Evolutionary conservation across 768 basidiomycete genomes (phyloP).

Genomic region (Leccinum aurantiacum): DNA sequence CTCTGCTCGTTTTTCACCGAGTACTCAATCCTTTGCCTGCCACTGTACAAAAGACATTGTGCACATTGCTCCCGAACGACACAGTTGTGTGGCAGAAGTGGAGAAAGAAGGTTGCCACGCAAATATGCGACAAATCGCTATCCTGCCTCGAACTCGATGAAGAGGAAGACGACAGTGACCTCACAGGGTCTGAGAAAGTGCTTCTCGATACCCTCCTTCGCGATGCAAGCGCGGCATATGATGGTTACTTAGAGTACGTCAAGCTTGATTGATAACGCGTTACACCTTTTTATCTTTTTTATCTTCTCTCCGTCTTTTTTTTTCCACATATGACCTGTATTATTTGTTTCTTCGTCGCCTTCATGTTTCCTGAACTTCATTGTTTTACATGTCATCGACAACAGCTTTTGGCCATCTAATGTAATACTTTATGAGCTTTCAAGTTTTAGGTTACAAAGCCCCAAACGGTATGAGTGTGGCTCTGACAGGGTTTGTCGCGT

Average conservation of each 20-base stretch:
- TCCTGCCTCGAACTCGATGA: constrained; percentile 6
- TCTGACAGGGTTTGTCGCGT: no score
- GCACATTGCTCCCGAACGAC: constrained; percentile 20
- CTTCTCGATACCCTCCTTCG: constrained; percentile 18
- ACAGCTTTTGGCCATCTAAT: not conserved
- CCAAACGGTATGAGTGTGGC: no score
- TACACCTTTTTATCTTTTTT: not conserved
- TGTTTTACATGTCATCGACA: not conserved
- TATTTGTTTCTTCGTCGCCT: not conserved
- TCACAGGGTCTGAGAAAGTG: not conserved
- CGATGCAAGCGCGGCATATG: constrained; percentile 19
- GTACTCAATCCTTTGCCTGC: not conserved
- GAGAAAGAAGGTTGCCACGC: constrained; percentile 18
- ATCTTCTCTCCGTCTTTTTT: no score
- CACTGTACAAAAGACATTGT: constrained; percentile 12
- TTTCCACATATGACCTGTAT: not conserved
- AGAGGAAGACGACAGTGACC: not conserved
- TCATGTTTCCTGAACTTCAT: not conserved
- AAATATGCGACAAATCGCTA: constrained; percentile 9
- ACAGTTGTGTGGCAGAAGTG: constrained; percentile 22
- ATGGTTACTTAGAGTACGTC: constrained; percentile 1
- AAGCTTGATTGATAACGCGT: not conserved
- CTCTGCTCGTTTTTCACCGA: constrained; percentile 14
- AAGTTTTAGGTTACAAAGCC: not conserved
- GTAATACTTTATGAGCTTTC: not conserved